These are phyloP conservation scores for Annulohypoxylon nitens DNA, from an alignment of 495 filamentous ascomycete species.

Conservation along the genomic window DNA sequence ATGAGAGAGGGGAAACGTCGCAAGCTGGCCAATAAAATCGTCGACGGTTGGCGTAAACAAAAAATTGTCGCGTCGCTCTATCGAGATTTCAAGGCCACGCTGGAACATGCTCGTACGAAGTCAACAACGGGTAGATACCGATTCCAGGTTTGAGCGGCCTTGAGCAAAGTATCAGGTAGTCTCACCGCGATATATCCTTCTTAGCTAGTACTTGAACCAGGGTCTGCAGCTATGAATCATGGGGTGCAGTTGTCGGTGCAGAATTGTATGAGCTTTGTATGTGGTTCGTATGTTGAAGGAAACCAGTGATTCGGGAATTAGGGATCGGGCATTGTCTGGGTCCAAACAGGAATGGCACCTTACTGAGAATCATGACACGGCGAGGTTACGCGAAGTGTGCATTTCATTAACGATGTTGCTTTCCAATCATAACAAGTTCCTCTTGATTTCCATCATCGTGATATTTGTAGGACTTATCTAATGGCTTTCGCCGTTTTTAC, in stretches of 20 bases:
- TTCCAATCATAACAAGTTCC: conserved; percentile 5
- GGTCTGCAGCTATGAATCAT: background rate
- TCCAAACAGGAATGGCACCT: background rate
- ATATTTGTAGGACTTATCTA: background rate
- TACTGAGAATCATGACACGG: conserved; percentile 11
- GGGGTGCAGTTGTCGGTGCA: background rate
- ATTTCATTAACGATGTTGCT: background rate
- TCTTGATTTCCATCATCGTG: conserved; percentile 11
- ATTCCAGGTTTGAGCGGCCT: background rate
- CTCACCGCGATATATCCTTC: background rate
- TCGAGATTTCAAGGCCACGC: conserved; percentile 52
- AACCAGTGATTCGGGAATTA: too few relatives aligned
- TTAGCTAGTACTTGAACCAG: background rate
- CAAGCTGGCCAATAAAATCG: conserved; percentile 63
- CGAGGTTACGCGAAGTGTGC: conserved; percentile 1
- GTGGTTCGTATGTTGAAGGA: background rate
- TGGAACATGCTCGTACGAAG: conserved; percentile 56
- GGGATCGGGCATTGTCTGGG: background rate
- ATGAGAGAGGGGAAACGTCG: conserved; percentile 66
- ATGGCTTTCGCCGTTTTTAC: conserved; percentile 76
- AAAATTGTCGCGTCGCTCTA: conserved; percentile 51
- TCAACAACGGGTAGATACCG: conserved; percentile 40
- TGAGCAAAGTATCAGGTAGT: background rate
- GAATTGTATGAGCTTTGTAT: background rate
- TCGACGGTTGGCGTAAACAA: conserved; percentile 51